These are phyloP conservation scores for Euphorbia corollata DNA, from an alignment of 441 rosid species.

Conservation along the genomic window DNA sequence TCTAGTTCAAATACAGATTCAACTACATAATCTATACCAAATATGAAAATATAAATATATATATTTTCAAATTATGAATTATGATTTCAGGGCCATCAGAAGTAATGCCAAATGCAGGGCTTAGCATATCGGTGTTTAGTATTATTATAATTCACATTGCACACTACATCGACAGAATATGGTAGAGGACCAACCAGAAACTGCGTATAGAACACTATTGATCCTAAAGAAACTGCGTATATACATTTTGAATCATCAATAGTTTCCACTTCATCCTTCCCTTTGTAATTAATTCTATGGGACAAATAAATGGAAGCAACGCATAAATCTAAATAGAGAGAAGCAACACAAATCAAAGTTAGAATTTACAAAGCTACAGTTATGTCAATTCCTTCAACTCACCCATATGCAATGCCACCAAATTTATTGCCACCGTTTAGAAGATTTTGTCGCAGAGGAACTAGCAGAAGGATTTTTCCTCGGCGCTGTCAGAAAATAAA, in stretches of 20 bases:
- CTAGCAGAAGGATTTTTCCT: conserved; percentile 31
- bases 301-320: conserved; percentile 10
- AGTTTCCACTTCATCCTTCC: conserved; percentile 5
- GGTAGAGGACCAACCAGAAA: too few relatives aligned
- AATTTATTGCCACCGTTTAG: conserved; percentile 38
- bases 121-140: too few relatives aligned
- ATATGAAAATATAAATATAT: too few relatives aligned
- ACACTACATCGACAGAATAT: too few relatives aligned
- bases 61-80: too few relatives aligned
- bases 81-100: too few relatives aligned
- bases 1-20: too few relatives aligned
- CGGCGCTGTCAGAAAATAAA: conserved; percentile 28
- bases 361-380: conserved; percentile 20
- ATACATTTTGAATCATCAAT: conserved; percentile 14
- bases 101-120: too few relatives aligned
- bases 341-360: neutral
- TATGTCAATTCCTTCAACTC: conserved; percentile 19
- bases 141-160: too few relatives aligned
- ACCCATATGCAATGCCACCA: conserved; percentile 5
- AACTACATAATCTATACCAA: too few relatives aligned
- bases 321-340: neutral
- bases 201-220: neutral
- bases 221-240: conserved; percentile 4
- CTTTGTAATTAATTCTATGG: conserved; percentile 6
- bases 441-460: conserved; percentile 37